These are phyloP conservation scores for Tripterygium wilfordii DNA, from an alignment of 177 flowering plant species.

Conservation along the genomic window DNA sequence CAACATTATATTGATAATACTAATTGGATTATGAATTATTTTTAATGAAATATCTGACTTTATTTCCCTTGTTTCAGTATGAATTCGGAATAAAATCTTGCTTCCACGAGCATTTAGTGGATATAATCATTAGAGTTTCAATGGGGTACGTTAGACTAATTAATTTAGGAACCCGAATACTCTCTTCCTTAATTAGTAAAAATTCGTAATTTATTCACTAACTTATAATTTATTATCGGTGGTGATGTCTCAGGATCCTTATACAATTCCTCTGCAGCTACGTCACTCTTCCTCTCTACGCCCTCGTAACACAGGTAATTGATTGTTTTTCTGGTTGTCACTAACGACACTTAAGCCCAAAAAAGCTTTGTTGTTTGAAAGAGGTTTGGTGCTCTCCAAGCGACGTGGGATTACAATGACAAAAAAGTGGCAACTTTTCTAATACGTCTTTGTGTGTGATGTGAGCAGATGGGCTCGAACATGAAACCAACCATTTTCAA, in stretches of 20 bases:
- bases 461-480: conserved; percentile 46
- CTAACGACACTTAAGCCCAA: neutral
- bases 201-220: neutral
- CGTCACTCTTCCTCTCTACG: conserved; percentile 85
- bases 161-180: neutral
- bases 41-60: neutral
- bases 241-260: conserved; percentile 38
- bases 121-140: conserved; percentile 39
- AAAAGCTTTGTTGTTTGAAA: neutral
- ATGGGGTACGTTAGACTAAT: conserved; percentile 44
- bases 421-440: neutral
- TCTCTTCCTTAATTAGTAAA: neutral
- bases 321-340: too few species aligned
- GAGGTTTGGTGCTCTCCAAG: neutral
- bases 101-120: conserved; percentile 40
- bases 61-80: conserved; percentile 21
- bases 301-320: conserved; percentile 89
- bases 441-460: too few species aligned
- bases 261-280: conserved; percentile 79
- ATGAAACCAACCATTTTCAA: conserved; percentile 52
- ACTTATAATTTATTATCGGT: neutral
- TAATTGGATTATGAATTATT: neutral
- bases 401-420: too few species aligned
- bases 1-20: neutral
- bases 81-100: conserved; percentile 58